Percentiles rank a stretch among this genome's conserved stretches.
Conservation (phyloP, 805 yeast species). For the Metschnikowia gelsemii region DNA sequence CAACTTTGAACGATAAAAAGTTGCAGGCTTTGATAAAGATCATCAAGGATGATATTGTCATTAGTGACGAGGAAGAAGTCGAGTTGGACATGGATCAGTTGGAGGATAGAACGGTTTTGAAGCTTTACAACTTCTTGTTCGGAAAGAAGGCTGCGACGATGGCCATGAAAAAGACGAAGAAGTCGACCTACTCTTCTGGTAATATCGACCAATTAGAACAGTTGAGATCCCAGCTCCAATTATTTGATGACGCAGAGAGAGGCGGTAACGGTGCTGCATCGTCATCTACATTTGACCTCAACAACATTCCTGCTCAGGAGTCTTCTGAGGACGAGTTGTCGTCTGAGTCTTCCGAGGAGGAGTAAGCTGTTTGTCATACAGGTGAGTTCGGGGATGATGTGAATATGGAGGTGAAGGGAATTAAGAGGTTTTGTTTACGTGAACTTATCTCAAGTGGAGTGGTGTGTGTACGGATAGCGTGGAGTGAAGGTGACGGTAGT, state of each 20-base stretch:
- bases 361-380: slow-evolving; percentile 34
- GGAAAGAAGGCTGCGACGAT: slow-evolving; percentile 39
- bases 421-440: neutral
- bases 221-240: slow-evolving; percentile 50
- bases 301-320: slow-evolving; percentile 37
- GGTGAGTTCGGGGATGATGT: neutral
- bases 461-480: neutral
- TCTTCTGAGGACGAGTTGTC: slow-evolving; percentile 53
- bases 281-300: slow-evolving; percentile 30
- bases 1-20: slow-evolving; percentile 73
- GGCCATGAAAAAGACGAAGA: slow-evolving; percentile 47
- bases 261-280: slow-evolving; percentile 20
- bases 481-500: slow-evolving; percentile 1
- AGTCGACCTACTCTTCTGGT: slow-evolving; percentile 30
- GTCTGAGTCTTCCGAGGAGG: slow-evolving; percentile 71
- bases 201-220: slow-evolving; percentile 61
- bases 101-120: slow-evolving; percentile 77
- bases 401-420: neutral
- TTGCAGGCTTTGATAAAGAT: slow-evolving; percentile 80
- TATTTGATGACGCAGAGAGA: slow-evolving; percentile 38
- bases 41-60: slow-evolving; percentile 65
- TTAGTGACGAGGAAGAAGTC: slow-evolving; percentile 77
- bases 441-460: neutral
- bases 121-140: slow-evolving; percentile 76
- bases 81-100: slow-evolving; percentile 94